Conservation (phyloP, 768 basidiomycete genomes). For the Tylopilus rubrobrunneus region DNA sequence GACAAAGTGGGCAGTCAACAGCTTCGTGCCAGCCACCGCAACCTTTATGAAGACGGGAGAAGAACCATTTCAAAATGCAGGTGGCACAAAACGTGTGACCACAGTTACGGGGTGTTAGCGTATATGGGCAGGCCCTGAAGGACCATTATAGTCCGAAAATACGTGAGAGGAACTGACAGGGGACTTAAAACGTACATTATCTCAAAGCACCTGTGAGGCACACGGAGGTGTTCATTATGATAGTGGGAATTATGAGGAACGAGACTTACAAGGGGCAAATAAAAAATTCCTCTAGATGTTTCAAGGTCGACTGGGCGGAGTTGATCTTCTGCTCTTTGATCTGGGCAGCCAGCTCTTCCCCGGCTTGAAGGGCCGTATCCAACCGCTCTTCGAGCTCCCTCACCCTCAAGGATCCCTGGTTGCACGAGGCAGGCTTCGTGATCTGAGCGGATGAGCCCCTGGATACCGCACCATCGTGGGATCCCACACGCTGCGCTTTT, state of each 20-base stretch:
- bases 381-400: conserved; percentile 43
- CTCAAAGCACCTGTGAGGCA: conserved; percentile 53
- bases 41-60: conserved; percentile 56
- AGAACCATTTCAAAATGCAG: conserved; percentile 67
- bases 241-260: conserved; percentile 1
- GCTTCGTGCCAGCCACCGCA: conserved; percentile 68
- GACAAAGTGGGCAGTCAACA: conserved; percentile 67
- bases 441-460: not conserved
- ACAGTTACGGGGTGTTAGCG: conserved; percentile 50
- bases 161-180: conserved; percentile 10
- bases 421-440: conserved; percentile 19
- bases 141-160: not conserved
- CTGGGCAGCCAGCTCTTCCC: conserved; percentile 40
- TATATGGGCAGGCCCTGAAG: conserved; percentile 50
- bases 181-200: conserved; percentile 38
- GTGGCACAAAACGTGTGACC: conserved; percentile 68
- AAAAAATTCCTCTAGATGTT: conserved; percentile 58
- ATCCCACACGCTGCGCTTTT: not conserved
- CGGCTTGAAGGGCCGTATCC: conserved; percentile 34
- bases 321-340: conserved; percentile 38
- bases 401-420: conserved; percentile 35
- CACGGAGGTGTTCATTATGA: conserved; percentile 12
- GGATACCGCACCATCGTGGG: conserved; percentile 1
- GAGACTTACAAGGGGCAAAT: conserved; percentile 57
- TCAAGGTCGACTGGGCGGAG: conserved; percentile 35